Base-by-base conservation (phyloP, 1,284 basidiomycete species). In the Pascua sp. region DNA sequence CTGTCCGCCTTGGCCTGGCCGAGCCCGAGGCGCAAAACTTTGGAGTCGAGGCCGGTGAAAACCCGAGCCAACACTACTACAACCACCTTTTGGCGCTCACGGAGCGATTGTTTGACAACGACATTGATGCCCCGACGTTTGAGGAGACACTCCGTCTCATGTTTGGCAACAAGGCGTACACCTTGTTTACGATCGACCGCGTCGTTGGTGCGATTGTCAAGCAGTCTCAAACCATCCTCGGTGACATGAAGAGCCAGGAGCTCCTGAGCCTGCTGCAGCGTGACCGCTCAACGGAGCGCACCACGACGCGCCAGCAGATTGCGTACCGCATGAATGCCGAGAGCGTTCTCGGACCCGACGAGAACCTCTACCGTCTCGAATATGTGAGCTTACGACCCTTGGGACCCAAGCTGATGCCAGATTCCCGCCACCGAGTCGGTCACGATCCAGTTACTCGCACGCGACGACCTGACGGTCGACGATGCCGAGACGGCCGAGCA, bases 101-200 rank as follows among this genome's bases (percentile, higher is more conserved):
- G 72, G 93, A 96, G 78, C 90, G 91, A 80, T 77, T 96, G 49
- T 98, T 98, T 70, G 91, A 93, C 68, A 88, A 85, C 60, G 93
- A 98, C 70, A 82, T 98, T 61, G 95, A 98, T 76, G 89, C 88
- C 69, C 80, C 83, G 37, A 86, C 86, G 16, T 98, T 92, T 70
- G 96, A 98, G 75, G 95, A 98, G 73, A 90, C 91, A 67, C 86
- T 96, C 82, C 81, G 96, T 59, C 91, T 90, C 84, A 94, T 98
- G 83, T 98, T 95, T 80, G 91, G 92, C 39, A 94, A 87, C 64
- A 89, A 92, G 81, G 93, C 92, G 67, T 95, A 90, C 75, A 87
- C 88, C 69, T 84, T 90, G 69, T 96, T 95, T 72, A 96, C 93
- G 0, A 79, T 96, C n/a, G 93, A 97, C 79, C 92, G 95, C 75